These are phyloP conservation scores for Fraxinus quadrangulata DNA, from an alignment of 257 asterid species.

Conservation along the genomic window DNA sequence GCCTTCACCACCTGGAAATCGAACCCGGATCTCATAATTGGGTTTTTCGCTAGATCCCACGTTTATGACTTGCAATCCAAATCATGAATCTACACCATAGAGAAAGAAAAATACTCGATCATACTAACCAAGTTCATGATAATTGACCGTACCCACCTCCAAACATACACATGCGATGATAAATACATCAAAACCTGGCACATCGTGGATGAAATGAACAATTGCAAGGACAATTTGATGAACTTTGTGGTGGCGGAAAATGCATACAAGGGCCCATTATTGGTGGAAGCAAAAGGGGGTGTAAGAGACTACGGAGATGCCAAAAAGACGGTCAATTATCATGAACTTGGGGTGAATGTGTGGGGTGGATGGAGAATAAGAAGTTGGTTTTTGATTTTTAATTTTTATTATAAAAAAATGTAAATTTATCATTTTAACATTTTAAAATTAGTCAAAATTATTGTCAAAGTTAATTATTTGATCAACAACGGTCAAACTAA, in stretches of 20 bases:
- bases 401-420: too few species aligned
- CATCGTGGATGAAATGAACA: slow-evolving; percentile 30
- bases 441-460: too few species aligned
- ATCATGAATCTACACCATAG: slow-evolving; percentile 81
- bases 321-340: slow-evolving; percentile 48
- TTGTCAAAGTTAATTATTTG: too few species aligned
- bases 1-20: slow-evolving; percentile 72
- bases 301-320: slow-evolving; percentile 90
- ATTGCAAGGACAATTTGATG: slow-evolving; percentile 92
- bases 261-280: slow-evolving; percentile 57
- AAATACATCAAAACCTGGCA: slow-evolving; percentile 27
- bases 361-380: too few species aligned
- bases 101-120: slow-evolving; percentile 65
- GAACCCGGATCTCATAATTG: slow-evolving; percentile 60
- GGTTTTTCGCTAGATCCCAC: slow-evolving; percentile 89
- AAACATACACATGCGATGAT: slow-evolving; percentile 58
- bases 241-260: slow-evolving; percentile 71
- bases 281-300: slow-evolving; percentile 60
- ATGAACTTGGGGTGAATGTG: too few species aligned
- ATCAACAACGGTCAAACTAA: too few species aligned
- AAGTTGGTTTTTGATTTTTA: too few species aligned
- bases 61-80: slow-evolving; percentile 56
- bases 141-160: slow-evolving; percentile 45
- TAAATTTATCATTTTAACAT: too few species aligned
- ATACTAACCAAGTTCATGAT: slow-evolving; percentile 80